Conservation (phyloP, 2,329 filamentous ascomycete genomes). For the Fusarium algeriense region DNA sequence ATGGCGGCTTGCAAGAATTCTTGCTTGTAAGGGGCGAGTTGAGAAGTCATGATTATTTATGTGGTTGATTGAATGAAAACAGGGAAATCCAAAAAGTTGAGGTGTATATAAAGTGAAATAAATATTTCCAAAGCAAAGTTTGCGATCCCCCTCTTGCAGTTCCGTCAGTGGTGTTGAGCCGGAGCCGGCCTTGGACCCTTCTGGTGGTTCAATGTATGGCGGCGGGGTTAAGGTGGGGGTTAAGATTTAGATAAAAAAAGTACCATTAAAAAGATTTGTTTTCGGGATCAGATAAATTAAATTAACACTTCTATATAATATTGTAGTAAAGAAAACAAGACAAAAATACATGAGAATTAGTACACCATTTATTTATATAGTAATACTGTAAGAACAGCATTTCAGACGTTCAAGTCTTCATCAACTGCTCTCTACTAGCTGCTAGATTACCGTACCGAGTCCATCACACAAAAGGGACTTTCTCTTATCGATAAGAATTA, state of each 20-base stretch:
- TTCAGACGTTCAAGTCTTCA: not conserved
- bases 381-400: not conserved
- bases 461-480: conserved; percentile 37
- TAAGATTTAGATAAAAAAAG: conserved; percentile 21
- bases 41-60: conserved; percentile 53
- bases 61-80: not conserved
- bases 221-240: conserved; percentile 42
- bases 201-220: conserved; percentile 20
- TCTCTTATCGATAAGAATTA: conserved; percentile 32
- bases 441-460: not conserved
- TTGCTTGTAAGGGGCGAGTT: conserved; percentile 74
- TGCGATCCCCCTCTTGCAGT: conserved; percentile 32
- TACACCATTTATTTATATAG: no score
- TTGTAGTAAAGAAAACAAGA: not conserved
- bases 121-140: conserved; percentile 34
- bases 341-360: not conserved
- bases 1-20: conserved; percentile 79
- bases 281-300: not conserved
- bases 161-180: conserved; percentile 35
- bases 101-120: not conserved
- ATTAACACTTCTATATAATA: not conserved
- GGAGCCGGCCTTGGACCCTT: conserved; percentile 30
- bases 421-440: not conserved
- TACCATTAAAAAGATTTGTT: conserved; percentile 1
- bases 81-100: no score